phyloP scores from a whole-genome alignment of 2,329 filamentous ascomycete species.

The Xylariaceae sp. region DNA sequence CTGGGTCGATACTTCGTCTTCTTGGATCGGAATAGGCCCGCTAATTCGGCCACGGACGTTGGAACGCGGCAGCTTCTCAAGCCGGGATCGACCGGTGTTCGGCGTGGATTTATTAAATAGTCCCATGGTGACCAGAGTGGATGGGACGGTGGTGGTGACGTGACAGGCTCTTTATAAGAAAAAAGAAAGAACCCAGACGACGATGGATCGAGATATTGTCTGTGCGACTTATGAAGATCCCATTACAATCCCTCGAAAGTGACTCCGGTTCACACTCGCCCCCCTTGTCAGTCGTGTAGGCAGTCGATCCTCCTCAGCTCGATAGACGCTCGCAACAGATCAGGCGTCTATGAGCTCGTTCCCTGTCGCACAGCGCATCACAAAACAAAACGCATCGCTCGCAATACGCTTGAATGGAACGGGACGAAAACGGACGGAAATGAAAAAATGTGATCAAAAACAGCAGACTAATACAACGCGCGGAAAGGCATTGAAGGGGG shows the following conservation, averaged over 20 bases:
- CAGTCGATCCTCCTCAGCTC: not conserved
- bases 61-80: conserved; percentile 32
- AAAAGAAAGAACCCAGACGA: conserved; percentile 7
- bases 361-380: conserved; percentile 21
- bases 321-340: not conserved
- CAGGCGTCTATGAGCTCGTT: not conserved
- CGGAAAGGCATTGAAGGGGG: conserved; percentile 16
- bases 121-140: conserved; percentile 30
- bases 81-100: conserved; percentile 35
- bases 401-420: conserved; percentile 30
- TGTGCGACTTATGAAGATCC: conserved; percentile 24
- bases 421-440: conserved; percentile 21
- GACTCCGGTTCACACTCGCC: not conserved
- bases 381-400: conserved; percentile 32
- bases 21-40: conserved; percentile 55
- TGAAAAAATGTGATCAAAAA: conserved; percentile 22
- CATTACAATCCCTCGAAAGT: conserved; percentile 23
- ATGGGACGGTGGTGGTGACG: conserved; percentile 4
- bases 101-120: conserved; percentile 42
- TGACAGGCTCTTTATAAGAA: conserved; percentile 19
- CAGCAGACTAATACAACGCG: not conserved
- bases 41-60: conserved; percentile 58
- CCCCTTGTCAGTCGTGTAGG: not conserved
- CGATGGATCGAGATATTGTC: conserved; percentile 18
- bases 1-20: conserved; percentile 51